phyloP scores from a whole-genome alignment of 1,284 basidiomycete species.

The Volvariella volvacea region DNA sequence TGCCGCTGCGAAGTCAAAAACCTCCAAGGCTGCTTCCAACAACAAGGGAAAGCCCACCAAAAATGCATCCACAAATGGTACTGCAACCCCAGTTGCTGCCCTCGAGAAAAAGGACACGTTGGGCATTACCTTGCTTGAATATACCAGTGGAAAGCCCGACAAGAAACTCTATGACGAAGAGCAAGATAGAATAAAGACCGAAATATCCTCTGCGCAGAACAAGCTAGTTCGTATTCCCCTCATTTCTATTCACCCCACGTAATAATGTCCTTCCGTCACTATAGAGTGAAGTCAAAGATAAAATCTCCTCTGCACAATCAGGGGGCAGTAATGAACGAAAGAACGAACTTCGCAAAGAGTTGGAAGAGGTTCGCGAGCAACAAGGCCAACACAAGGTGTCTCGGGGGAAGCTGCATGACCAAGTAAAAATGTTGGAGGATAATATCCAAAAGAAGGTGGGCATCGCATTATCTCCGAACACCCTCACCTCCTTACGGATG shows the following conservation, averaged over 20 bases:
- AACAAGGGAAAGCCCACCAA: slow-evolving; percentile 27
- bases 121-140: slow-evolving; percentile 26
- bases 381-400: slow-evolving; percentile 80
- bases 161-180: slow-evolving; percentile 76
- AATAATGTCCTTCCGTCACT: slow-evolving; percentile 1
- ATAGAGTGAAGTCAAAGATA: slow-evolving; percentile 75
- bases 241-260: slow-evolving; percentile 6
- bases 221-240: slow-evolving; percentile 60
- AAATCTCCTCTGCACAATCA: slow-evolving; percentile 64
- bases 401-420: slow-evolving; percentile 74
- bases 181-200: slow-evolving; percentile 75
- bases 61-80: slow-evolving; percentile 35
- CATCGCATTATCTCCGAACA: slow-evolving; percentile 2
- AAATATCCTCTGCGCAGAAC: slow-evolving; percentile 76
- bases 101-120: slow-evolving; percentile 38
- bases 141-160: slow-evolving; percentile 62
- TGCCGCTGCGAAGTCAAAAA: slow-evolving; percentile 48
- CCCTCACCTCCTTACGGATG: slow-evolving; percentile 8
- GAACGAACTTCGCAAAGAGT: slow-evolving; percentile 71
- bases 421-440: slow-evolving; percentile 82
- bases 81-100: slow-evolving; percentile 39
- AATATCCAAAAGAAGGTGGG: slow-evolving; percentile 76
- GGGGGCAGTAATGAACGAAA: slow-evolving; percentile 65
- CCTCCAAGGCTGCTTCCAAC: slow-evolving; percentile 35
- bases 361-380: slow-evolving; percentile 74